Evolutionary conservation across 164 flowering plant genomes (phyloP).

Genomic region (Vitis vinifera): DNA sequence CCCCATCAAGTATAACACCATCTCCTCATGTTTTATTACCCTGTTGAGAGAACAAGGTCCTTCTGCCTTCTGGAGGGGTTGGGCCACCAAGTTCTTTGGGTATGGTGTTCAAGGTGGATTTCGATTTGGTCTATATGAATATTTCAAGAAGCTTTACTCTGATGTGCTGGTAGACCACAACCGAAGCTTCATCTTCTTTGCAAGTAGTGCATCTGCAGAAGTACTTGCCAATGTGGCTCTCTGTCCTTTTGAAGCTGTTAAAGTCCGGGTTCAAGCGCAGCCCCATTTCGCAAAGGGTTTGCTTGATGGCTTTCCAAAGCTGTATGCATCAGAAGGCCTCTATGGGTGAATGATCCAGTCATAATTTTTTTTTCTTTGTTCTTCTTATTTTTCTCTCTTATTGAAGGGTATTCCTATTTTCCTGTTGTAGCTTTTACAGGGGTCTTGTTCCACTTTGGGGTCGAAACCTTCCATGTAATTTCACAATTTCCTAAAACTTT

Average conservation of each 20-base stretch:
- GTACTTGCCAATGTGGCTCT: constrained; percentile 83
- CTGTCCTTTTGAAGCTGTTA: constrained; percentile 90
- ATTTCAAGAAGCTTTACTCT: constrained; percentile 77
- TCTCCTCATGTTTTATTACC: constrained; percentile 56
- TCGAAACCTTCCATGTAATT: constrained; percentile 88
- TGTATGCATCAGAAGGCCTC: constrained; percentile 75
- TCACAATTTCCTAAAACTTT: background rate
- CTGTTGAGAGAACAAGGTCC: constrained; percentile 80
- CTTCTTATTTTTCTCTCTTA: background rate
- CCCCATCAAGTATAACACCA: constrained; percentile 68
- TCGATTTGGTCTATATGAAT: constrained; percentile 92
- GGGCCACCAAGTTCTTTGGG: constrained; percentile 83
- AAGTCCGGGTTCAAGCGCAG: constrained; percentile 83
- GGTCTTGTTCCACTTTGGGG: constrained; percentile 90
- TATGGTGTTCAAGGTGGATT: constrained; percentile 93
- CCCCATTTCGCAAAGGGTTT: constrained; percentile 79
- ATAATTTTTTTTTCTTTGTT: background rate
- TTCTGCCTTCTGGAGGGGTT: constrained; percentile 87
- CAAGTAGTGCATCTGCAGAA: constrained; percentile 92
- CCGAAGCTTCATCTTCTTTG: constrained; percentile 61
- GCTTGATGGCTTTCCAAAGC: constrained; percentile 81
- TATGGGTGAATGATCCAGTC: constrained; percentile 49
- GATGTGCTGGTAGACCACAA: constrained; percentile 45
- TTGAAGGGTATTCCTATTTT: constrained; percentile 2
- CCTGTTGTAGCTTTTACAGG: constrained; percentile 66